phyloP scores from a whole-genome alignment of 129 eudicot species.

The Cynara cardunculus region DNA sequence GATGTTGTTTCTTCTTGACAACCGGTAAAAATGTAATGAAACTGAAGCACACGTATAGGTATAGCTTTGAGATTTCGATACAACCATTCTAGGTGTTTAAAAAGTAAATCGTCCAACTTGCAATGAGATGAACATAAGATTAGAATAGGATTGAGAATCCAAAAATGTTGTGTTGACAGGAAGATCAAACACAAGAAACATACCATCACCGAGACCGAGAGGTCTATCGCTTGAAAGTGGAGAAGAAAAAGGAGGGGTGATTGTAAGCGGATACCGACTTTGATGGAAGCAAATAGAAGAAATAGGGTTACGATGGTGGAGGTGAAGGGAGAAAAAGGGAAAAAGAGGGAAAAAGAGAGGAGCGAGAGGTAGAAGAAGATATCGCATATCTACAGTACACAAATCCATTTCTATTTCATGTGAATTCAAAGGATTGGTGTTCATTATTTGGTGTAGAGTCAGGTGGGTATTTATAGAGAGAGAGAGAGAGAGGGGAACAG shows the following conservation, averaged over 20 bases:
- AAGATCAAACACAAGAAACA: slow-evolving; percentile 14
- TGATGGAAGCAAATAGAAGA: slow-evolving; percentile 18
- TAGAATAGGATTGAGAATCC: neutral
- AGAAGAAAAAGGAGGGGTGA: neutral
- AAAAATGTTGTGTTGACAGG: slow-evolving; percentile 18
- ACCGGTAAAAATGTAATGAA: no score
- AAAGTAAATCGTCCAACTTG: slow-evolving; percentile 7
- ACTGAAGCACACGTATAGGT: no score
- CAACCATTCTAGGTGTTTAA: no score
- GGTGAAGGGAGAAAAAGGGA: neutral
- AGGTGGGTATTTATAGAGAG: no score
- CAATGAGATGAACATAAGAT: slow-evolving; percentile 6
- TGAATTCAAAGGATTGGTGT: no score
- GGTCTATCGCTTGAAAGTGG: neutral
- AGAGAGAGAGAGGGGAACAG: no score
- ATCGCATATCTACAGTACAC: neutral
- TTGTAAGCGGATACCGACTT: neutral
- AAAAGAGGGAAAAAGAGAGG: neutral
- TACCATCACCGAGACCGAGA: neutral
- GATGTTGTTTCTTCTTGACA: no score
- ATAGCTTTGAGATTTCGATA: no score
- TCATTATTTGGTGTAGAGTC: no score
- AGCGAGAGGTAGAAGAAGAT: slow-evolving; percentile 14
- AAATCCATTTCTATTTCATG: neutral
- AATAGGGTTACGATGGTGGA: slow-evolving; percentile 2